Base-by-base conservation (phyloP, 2,329 filamentous ascomycete genomes). In the Phyllachora maydis region DNA sequence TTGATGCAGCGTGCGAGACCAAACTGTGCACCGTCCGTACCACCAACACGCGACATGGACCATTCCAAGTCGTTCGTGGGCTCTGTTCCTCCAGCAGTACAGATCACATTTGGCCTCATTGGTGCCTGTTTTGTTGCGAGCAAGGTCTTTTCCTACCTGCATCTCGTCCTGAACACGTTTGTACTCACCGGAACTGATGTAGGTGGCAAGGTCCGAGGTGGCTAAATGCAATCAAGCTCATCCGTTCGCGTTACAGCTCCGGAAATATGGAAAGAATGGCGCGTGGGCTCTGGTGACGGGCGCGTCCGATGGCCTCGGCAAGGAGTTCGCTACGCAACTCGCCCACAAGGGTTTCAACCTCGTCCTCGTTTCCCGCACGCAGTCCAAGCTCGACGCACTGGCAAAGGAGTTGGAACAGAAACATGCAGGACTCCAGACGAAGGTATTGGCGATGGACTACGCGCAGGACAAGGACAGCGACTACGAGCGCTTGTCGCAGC, bases 201-300 rank as follows among this genome's bases (percentile, higher is more conserved):
- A 50, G 38, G 62, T 43, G 8, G 6, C 6, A 22, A 14, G 8
- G 6, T 5, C 11, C n/a, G 3, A 4, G 8, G 5, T 12, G 16
- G 6, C 16, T 15, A 22, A 14, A 3, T 11, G 7, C 11, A 16
- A 6, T 12, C 16, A 15, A 10, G 11, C 11, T 11, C 11, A 4
- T 7, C n/a, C 30, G 30, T 20, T 23, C 11, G 14, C 8, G 29
- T 21, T 25, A 28, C 28, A 91, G 85, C 70, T 98, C 28, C 72
- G 72, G 37, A 81, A 75, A 35, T 95, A 91, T 52, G 88, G 83
- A 35, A 75, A 75, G 37, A 79, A 81, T 40, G 85, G 85, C 31
- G 83, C 75, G 28, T 98, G 85, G 83, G 88, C 79, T 16, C 67
- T 98, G 26, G 65, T 98, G 19, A 98, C 88, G 14, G 88, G 88